phyloP scores from a whole-genome alignment of 2,329 filamentous ascomycete species.

The Herpomyces periplanetae region DNA sequence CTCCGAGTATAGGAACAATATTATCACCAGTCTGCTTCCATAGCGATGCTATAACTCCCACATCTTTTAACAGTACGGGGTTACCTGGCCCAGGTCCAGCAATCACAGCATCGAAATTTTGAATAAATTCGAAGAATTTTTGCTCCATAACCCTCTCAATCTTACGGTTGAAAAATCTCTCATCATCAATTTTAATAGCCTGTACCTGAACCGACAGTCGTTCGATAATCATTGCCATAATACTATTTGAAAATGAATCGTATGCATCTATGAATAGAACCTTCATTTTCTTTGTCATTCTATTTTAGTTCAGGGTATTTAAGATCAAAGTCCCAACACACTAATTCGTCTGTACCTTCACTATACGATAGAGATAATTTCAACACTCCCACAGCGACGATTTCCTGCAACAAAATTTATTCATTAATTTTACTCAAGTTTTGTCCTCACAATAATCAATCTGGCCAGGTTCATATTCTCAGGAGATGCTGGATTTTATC shows the following conservation, averaged over 20 bases:
- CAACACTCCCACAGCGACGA: too few relatives aligned
- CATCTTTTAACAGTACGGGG: slow-evolving; percentile 26
- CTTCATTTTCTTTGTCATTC: too few relatives aligned
- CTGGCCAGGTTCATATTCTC: too few relatives aligned
- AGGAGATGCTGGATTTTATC: too few relatives aligned
- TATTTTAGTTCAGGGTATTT: too few relatives aligned
- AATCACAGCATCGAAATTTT: slow-evolving; percentile 40
- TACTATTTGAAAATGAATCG: slow-evolving; percentile 88
- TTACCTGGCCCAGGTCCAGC: slow-evolving; percentile 67
- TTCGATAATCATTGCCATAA: slow-evolving; percentile 37
- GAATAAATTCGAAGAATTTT: slow-evolving; percentile 12
- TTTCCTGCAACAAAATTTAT: too few relatives aligned
- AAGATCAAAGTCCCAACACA: too few relatives aligned
- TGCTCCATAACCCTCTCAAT: too few relatives aligned
- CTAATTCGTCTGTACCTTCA: too few relatives aligned
- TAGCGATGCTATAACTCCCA: slow-evolving; percentile 37
- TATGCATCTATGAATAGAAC: slow-evolving; percentile 81
- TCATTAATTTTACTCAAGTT: too few relatives aligned
- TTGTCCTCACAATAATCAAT: too few relatives aligned
- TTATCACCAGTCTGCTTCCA: slow-evolving; percentile 22
- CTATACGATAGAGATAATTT: too few relatives aligned
- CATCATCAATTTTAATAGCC: slow-evolving; percentile 24
- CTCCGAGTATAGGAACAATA: slow-evolving; percentile 37
- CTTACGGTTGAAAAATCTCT: slow-evolving; percentile 8
- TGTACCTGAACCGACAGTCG: slow-evolving; percentile 24